Evolutionary conservation across 768 basidiomycete species (phyloP).

Genomic region (Vararia minispora): DNA sequence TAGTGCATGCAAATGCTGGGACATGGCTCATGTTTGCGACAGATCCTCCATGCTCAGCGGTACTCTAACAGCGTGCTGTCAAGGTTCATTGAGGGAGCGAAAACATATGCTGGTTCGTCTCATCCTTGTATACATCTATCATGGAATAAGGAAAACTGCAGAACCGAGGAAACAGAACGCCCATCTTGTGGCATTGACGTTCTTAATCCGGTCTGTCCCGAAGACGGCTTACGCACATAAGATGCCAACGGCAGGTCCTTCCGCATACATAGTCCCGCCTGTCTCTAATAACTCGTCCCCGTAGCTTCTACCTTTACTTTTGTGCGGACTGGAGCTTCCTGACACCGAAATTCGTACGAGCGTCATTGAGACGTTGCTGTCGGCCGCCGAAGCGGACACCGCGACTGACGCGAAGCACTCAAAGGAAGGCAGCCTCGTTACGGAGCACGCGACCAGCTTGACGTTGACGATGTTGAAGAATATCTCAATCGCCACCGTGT

Average conservation of each 20-base stretch:
- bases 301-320: conserved; percentile 83
- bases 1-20: not conserved
- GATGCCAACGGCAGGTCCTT: conserved; percentile 41
- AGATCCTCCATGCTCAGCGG: conserved; percentile 70
- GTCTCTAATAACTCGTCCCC: not conserved
- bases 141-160: no score
- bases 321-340: conserved; percentile 74
- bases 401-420: conserved; percentile 22
- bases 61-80: conserved; percentile 67
- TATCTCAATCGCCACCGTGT: conserved; percentile 35
- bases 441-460: conserved; percentile 62
- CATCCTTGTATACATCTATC: not conserved
- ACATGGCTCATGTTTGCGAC: conserved; percentile 3
- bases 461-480: conserved; percentile 64
- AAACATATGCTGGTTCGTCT: conserved; percentile 38
- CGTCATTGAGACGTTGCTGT: conserved; percentile 70
- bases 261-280: not conserved
- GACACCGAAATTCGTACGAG: conserved; percentile 64
- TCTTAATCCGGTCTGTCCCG: conserved; percentile 71
- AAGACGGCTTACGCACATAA: conserved; percentile 61
- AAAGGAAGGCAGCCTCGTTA: conserved; percentile 28
- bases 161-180: conserved; percentile 47
- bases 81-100: conserved; percentile 58
- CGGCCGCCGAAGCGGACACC: conserved; percentile 52
- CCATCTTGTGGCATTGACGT: conserved; percentile 74